Conservation (phyloP, 1,284 basidiomycete genomes). For the Mycena sp. region DNA sequence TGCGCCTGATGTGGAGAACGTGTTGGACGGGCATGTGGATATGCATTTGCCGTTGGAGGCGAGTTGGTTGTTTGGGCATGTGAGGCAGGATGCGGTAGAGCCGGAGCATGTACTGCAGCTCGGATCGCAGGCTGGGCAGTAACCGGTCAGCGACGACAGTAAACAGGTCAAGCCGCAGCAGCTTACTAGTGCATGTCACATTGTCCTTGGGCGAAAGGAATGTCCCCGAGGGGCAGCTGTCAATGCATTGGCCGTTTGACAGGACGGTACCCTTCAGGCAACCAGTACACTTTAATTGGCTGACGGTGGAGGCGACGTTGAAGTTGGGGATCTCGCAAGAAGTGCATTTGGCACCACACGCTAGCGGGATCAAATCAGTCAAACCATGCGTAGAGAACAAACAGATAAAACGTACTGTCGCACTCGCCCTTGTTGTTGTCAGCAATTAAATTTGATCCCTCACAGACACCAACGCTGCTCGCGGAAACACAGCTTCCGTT, state of each 20-base stretch:
- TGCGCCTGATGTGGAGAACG: slow-evolving; percentile 73
- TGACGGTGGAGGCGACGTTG: slow-evolving; percentile 68
- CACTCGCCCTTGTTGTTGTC: slow-evolving; percentile 84
- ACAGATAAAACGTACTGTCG: slow-evolving; percentile 65
- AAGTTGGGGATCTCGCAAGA: slow-evolving; percentile 79
- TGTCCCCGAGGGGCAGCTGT: slow-evolving; percentile 73
- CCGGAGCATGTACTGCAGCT: slow-evolving; percentile 77
- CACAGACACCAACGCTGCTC: slow-evolving; percentile 74
- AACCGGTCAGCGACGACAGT: neutral
- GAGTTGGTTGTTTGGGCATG: slow-evolving; percentile 71
- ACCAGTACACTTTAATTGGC: slow-evolving; percentile 74
- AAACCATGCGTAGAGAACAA: neutral
- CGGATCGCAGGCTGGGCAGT: slow-evolving; percentile 74
- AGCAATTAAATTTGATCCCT: slow-evolving; percentile 72
- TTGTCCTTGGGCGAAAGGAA: slow-evolving; percentile 78
- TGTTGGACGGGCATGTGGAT: slow-evolving; percentile 73
- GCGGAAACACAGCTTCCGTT: slow-evolving; percentile 75
- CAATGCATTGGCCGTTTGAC: slow-evolving; percentile 71
- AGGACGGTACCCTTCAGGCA: slow-evolving; percentile 84
- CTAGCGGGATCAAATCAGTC: slow-evolving; percentile 47
- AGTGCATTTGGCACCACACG: slow-evolving; percentile 82
- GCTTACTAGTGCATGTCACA: slow-evolving; percentile 67
- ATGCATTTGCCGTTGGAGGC: slow-evolving; percentile 79
- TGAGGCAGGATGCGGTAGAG: slow-evolving; percentile 68
- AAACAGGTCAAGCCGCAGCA: neutral